phyloP scores from a whole-genome alignment of 768 basidiomycete species.

The Boletus fagicola region DNA sequence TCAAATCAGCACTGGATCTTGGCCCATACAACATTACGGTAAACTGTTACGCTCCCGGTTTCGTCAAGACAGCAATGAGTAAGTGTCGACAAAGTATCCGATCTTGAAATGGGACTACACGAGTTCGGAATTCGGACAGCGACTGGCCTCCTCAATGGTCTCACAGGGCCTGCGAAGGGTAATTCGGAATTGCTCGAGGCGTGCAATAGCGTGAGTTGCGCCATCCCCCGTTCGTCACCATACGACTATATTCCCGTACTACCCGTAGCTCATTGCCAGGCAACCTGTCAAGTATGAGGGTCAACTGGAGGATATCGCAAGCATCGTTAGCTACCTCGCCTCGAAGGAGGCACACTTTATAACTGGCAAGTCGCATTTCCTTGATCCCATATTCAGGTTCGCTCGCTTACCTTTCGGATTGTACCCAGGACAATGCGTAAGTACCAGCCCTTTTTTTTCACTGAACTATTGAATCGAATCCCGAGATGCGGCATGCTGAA shows the following conservation, averaged over 20 bases:
- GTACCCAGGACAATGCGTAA: slow-evolving; percentile 10
- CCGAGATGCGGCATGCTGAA: neutral
- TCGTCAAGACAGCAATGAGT: neutral
- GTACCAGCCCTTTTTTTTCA: neutral
- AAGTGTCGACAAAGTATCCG: neutral
- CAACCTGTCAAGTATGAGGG: slow-evolving; percentile 17
- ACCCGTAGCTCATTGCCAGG: neutral
- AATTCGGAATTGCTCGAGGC: too few relatives aligned
- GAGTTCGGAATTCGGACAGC: neutral
- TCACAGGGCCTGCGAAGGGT: too few relatives aligned
- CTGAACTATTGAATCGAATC: neutral
- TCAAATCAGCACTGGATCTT: neutral
- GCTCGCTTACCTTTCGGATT: neutral
- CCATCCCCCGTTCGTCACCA: too few relatives aligned
- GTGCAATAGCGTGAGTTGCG: too few relatives aligned
- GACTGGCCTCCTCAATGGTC: too few relatives aligned
- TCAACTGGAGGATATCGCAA: slow-evolving; percentile 34
- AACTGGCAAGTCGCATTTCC: slow-evolving; percentile 26
- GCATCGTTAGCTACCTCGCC: slow-evolving; percentile 34
- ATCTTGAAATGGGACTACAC: neutral
- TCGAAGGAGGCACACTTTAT: slow-evolving; percentile 36
- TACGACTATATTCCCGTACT: too few relatives aligned
- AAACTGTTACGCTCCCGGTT: neutral
- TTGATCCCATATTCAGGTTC: neutral
- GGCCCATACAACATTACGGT: neutral